A percentile compares a stretch with the other conserved stretches of the same genome.
phyloP scores from a whole-genome alignment of 2,329 filamentous ascomycete species.

The Alternaria conjuncta region DNA sequence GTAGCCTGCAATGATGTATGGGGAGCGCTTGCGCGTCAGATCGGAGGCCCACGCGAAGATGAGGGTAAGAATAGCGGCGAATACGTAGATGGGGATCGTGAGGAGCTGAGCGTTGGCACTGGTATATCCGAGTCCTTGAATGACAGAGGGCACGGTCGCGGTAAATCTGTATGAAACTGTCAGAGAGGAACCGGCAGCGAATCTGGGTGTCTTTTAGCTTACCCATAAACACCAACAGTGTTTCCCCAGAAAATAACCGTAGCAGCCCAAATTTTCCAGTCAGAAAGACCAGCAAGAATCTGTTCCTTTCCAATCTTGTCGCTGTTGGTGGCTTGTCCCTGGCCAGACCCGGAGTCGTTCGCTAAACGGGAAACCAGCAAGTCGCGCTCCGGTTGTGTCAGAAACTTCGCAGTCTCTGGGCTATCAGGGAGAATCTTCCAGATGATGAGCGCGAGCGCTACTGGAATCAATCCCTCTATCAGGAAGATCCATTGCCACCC shows the following conservation, averaged over 20 bases:
- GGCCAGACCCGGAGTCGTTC: slow-evolving; percentile 53
- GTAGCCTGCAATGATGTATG: slow-evolving; percentile 61
- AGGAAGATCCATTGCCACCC: slow-evolving; percentile 48
- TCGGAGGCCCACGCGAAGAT: slow-evolving; percentile 59
- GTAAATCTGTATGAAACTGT: slow-evolving; percentile 29
- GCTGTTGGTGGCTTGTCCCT: slow-evolving; percentile 56
- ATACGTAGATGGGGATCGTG: slow-evolving; percentile 52
- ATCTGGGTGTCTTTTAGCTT: background rate
- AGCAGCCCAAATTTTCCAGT: slow-evolving; percentile 46
- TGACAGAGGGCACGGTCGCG: slow-evolving; percentile 52
- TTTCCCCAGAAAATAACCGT: slow-evolving; percentile 50
- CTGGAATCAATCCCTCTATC: slow-evolving; percentile 39
- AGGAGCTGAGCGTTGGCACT: slow-evolving; percentile 51
- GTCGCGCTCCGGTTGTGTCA: slow-evolving; percentile 43
- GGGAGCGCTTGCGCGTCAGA: slow-evolving; percentile 58
- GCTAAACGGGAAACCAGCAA: slow-evolving; percentile 40
- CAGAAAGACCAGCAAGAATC: slow-evolving; percentile 57
- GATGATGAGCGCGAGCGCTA: slow-evolving; percentile 52
- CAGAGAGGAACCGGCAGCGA: slow-evolving; percentile 6
- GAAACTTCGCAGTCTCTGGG: slow-evolving; percentile 48
- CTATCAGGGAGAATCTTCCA: slow-evolving; percentile 63
- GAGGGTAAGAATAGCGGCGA: slow-evolving; percentile 50
- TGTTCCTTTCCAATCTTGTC: slow-evolving; percentile 57
- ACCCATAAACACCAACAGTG: slow-evolving; percentile 47
- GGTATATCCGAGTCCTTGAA: slow-evolving; percentile 52